Base-by-base conservation (phyloP, 345 rosid species). In the Melaleuca alternifolia region DNA sequence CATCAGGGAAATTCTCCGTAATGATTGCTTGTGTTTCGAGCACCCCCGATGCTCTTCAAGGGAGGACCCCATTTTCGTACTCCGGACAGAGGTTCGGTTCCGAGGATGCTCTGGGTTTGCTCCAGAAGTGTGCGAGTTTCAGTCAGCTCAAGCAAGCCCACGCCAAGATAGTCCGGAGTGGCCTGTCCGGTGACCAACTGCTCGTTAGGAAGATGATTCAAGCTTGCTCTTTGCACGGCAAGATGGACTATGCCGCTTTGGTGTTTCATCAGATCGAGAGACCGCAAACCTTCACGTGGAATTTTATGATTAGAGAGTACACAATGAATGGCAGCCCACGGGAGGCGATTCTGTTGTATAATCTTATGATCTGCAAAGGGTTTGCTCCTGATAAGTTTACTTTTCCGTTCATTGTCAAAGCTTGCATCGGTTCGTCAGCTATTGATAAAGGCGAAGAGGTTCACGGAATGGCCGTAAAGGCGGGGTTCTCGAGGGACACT, bases 361-460 rank as follows among this genome's bases (percentile, higher is more conserved):
- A 94, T 77, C 89, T 88, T 61, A 95, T 94, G 97, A 88, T 92
- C 81, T 87, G 87, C n/a, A 82, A 54, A 7, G 94, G 93, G 2
- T 88, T 88, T n/a, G 53, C 89, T 0, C 91, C 94, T 30, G 97
- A 96, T 87, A 96, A 94, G 89, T 94, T 95, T 91, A 94, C 97
- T 7, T 91, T 95, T 53, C 97, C 98, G 8, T 96, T 94, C 84
- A 93, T 93, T 83, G 83, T 94, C 65, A 94, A 94, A 87, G 94
- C 96, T 90, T 96, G 97, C 85, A 62, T 87, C 50, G 86, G 89
- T 6, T 87, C 88, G 83, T 88, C 90, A 28, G 89, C 56, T 50
- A 50, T 92, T 14, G 85, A 30, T 23, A 89, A 91, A 82, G 98
- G 89, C 2, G 89, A 91, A 3, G 94, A 94, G 87, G 91, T 94